A percentile compares a stretch with the other conserved stretches of the same genome.
These are phyloP conservation scores for Nyctanthes arbortristis DNA, from an alignment of 257 asterid genomes.

Conservation along the genomic window DNA sequence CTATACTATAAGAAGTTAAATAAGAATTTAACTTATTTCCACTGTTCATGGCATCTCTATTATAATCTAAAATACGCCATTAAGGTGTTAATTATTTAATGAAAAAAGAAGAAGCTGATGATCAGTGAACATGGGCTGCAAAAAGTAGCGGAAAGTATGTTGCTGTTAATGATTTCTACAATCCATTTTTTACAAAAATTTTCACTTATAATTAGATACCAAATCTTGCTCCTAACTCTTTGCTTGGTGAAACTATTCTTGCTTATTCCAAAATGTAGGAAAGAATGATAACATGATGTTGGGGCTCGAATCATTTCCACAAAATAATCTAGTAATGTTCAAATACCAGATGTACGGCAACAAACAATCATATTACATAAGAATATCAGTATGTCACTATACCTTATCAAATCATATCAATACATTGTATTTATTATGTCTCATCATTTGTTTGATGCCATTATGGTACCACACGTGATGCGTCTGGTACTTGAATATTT, in stretches of 20 bases:
- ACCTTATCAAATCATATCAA: too few relatives aligned
- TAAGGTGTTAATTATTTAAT: neutral
- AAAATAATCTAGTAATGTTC: neutral
- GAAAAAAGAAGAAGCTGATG: neutral
- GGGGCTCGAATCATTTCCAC: slow-evolving; percentile 13
- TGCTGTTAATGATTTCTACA: slow-evolving; percentile 7
- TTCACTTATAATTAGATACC: neutral
- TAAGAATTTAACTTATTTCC: too few relatives aligned
- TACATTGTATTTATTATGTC: too few relatives aligned
- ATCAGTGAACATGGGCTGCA: neutral
- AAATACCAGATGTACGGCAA: neutral
- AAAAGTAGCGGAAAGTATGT: slow-evolving; percentile 32
- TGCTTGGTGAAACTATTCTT: slow-evolving; percentile 20
- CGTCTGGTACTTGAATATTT: too few relatives aligned
- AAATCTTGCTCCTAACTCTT: neutral
- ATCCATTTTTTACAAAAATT: slow-evolving; percentile 1
- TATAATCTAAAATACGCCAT: neutral
- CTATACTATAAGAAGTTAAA: too few relatives aligned
- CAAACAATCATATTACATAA: neutral
- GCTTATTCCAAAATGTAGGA: slow-evolving; percentile 2
- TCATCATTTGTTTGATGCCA: too few relatives aligned
- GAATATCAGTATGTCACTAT: too few relatives aligned
- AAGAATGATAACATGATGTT: slow-evolving; percentile 24
- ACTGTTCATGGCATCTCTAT: too few relatives aligned
- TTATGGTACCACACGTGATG: too few relatives aligned